Evolutionary conservation across 306 rosid genomes (phyloP), one percentile per base, ranked within the genome.

Genomic region (Clitoria ternatea): DNA sequence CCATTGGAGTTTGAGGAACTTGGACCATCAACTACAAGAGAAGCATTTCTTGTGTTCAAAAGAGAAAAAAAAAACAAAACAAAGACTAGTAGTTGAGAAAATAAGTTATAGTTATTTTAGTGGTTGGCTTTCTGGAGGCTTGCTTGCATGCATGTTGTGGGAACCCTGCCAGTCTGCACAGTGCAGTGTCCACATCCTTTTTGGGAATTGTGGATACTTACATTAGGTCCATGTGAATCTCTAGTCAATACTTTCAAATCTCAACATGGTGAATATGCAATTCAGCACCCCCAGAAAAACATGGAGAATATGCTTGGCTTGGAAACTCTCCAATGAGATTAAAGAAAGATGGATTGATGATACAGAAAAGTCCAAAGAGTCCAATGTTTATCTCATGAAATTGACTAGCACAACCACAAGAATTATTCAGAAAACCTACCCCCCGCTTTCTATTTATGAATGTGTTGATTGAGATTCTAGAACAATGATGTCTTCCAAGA

Each of bases 161-260:
- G 83, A 82, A 76, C 77, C 64, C 76, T 66, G 57, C 54, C 74
- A 43, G 66, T 24, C 22, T 70, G 70, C 81, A 66, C 42, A 71
- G 30, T 39, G 70, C 80, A 19, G 35, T 72, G 78, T 81, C 82
- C 85, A 79, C 86, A 61, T 86, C 78, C 79, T 65, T 62, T 85
- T 79, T 55, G 77, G 82, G 73, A 83, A 81, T 76, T 77, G 87
- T 79, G 82, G 45, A 69, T 8, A 74, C 79, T 75, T 70, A 77
- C 61, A 55, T 73, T 79, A 37, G 36, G 73, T 44, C 79, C 85
- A 81, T 54, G 84, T 83, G 85, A 76, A 67, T 24, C 79, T 73
- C 74, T 26, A 26, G 35, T 10, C 55, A 54, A 69, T 61, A 15
- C 24, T 50, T 66, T 8, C 22, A 56, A 53, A 35, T 67, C 53